phyloP scores from a whole-genome alignment of 2,329 filamentous ascomycete species.

The Microsporum audouinii region DNA sequence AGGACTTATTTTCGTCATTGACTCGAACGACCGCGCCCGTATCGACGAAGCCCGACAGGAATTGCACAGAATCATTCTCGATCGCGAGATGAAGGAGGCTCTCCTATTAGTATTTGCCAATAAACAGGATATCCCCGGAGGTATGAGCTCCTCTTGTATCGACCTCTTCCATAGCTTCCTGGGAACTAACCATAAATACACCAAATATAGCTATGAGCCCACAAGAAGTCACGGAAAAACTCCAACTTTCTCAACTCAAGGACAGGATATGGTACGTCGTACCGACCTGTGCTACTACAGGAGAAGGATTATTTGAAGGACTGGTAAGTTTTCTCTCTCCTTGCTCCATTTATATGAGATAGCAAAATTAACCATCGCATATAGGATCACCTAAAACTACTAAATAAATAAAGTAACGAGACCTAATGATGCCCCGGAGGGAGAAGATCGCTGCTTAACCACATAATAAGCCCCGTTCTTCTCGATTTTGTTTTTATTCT shows the following conservation, averaged over 20 bases:
- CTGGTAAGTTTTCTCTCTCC: constrained; percentile 40
- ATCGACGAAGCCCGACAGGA: constrained; percentile 90
- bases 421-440: not conserved
- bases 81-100: constrained; percentile 94
- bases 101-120: constrained; percentile 93
- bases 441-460: not conserved
- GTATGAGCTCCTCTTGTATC: constrained; percentile 37
- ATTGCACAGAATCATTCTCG: constrained; percentile 93
- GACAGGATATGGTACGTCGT: constrained; percentile 79
- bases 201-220: constrained; percentile 56
- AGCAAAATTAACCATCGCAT: not conserved
- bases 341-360: not conserved
- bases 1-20: constrained; percentile 96
- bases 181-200: too few species aligned
- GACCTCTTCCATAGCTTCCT: not conserved
- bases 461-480: not conserved
- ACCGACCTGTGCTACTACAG: constrained; percentile 69
- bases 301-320: constrained; percentile 70
- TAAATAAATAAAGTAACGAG: constrained; percentile 5
- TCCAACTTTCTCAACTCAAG: constrained; percentile 65
- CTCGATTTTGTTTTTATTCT: not conserved
- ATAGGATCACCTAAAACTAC: not conserved
- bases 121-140: constrained; percentile 88
- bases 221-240: constrained; percentile 64
- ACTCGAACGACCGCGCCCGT: constrained; percentile 81